A percentile compares a stretch with the other conserved stretches of the same genome.
Evolutionary conservation across 176 grass and related monocot genomes (phyloP).

Genomic region (Aegilops bicornis): DNA sequence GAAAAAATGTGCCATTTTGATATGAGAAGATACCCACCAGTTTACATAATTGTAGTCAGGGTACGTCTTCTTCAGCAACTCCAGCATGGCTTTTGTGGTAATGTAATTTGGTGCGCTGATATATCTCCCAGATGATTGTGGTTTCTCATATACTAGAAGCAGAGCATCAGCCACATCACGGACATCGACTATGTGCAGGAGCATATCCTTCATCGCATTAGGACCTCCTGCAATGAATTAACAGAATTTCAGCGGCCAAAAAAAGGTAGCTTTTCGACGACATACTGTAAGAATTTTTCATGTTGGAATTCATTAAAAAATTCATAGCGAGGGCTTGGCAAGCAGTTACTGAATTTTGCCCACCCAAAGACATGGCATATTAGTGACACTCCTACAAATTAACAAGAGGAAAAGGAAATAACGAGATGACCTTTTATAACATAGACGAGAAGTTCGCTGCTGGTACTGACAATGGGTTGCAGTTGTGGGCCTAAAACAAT

Average conservation of each 20-base stretch:
- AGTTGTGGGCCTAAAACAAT: conserved; percentile 25
- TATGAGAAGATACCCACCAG: conserved; percentile 5
- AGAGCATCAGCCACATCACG: conserved; percentile 33
- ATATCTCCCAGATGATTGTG: conserved; percentile 29
- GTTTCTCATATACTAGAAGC: conserved; percentile 33
- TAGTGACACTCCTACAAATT: not conserved
- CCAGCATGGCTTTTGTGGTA: not conserved
- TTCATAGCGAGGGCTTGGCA: not conserved
- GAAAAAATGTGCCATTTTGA: not conserved
- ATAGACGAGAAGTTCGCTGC: conserved; percentile 18
- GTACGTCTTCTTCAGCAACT: conserved; percentile 37
- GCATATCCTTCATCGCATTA: conserved; percentile 9
- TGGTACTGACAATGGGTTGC: conserved; percentile 16
- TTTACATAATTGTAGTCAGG: conserved; percentile 42
- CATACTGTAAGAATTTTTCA: too few relatives aligned
- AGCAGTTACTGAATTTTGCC: not conserved
- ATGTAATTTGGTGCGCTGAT: conserved; percentile 31
- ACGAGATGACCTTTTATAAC: conserved; percentile 25
- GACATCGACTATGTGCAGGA: conserved; percentile 24
- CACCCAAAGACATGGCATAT: not conserved
- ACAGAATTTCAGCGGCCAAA: not conserved
- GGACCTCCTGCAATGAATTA: conserved; percentile 25
- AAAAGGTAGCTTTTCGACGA: too few relatives aligned
- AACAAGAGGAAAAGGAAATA: not conserved
- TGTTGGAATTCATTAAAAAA: too few relatives aligned